A percentile compares a stretch with the other conserved stretches of the same genome.
Conservation (phyloP, 345 rosid species). For the Moricandia arvensis region DNA sequence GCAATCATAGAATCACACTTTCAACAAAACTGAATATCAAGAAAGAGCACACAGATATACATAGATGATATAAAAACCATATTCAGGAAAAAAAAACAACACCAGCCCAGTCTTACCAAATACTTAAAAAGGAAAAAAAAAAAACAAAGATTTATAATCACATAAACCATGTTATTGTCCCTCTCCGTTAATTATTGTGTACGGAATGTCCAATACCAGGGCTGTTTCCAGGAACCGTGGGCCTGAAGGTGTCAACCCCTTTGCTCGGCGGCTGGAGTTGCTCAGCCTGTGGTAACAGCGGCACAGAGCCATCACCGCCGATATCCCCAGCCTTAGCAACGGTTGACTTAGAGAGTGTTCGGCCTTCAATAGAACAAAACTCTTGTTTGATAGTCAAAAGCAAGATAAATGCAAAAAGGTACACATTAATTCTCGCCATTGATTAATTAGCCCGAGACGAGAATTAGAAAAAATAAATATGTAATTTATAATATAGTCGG, state of each 20-base stretch:
- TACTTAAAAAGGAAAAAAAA: neutral
- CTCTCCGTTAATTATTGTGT: slow-evolving; percentile 12
- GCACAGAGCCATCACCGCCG: slow-evolving; percentile 4
- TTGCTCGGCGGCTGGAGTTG: slow-evolving; percentile 15
- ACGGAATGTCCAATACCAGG: slow-evolving; percentile 59
- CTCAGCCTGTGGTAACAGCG: neutral
- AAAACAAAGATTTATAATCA: neutral
- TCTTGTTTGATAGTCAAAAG: slow-evolving; percentile 16
- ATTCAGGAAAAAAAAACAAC: slow-evolving; percentile 14
- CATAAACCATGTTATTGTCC: slow-evolving; percentile 2
- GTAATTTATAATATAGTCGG: neutral
- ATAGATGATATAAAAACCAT: neutral
- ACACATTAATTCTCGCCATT: slow-evolving; percentile 35
- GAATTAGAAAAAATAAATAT: slow-evolving; percentile 8
- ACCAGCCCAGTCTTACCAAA: neutral
- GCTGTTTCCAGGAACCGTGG: slow-evolving; percentile 54
- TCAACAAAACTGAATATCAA: slow-evolving; percentile 17
- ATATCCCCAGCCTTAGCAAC: neutral
- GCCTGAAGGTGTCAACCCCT: slow-evolving; percentile 39
- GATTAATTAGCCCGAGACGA: neutral
- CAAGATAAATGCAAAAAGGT: slow-evolving; percentile 20
- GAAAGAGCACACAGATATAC: slow-evolving; percentile 7
- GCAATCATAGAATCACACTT: neutral
- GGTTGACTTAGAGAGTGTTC: slow-evolving; percentile 19
- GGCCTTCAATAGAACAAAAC: slow-evolving; percentile 19